phyloP scores from a whole-genome alignment of 495 filamentous ascomycete genomes.

The Hyphodiscus hymeniophilus region DNA sequence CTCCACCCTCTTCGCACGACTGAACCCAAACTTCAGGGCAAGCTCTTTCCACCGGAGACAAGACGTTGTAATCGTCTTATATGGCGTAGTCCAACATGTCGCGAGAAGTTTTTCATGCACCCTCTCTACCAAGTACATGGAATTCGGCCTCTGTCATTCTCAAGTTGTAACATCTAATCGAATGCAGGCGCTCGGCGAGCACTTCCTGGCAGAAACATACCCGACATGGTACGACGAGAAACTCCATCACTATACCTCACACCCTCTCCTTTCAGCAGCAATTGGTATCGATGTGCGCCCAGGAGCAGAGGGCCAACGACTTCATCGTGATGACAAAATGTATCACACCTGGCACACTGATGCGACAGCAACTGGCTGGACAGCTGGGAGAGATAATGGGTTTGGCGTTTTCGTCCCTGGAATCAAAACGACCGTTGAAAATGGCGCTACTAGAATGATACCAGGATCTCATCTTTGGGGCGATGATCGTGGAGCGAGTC shows the following conservation, averaged over 20 bases:
- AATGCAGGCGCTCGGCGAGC: constrained; percentile 9
- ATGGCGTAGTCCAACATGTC: constrained; percentile 12
- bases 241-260: constrained; percentile 13
- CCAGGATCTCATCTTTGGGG: constrained; percentile 26
- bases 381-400: constrained; percentile 10
- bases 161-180: no score
- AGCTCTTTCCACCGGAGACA: no score
- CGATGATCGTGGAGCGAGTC: constrained; percentile 12
- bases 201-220: constrained; percentile 12
- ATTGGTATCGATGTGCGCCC: constrained; percentile 24
- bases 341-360: constrained; percentile 24
- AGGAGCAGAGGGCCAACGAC: constrained; percentile 17
- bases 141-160: no score
- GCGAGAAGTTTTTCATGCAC: constrained; percentile 21
- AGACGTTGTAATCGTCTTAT: constrained; percentile 14
- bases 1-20: constrained; percentile 1
- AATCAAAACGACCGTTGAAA: constrained; percentile 25
- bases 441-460: constrained; percentile 28
- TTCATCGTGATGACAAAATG: constrained; percentile 28
- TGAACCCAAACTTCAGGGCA: no score
- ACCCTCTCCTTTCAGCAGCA: constrained; percentile 23
- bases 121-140: constrained; percentile 1
- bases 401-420: constrained; percentile 30
- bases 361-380: constrained; percentile 16
- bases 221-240: constrained; percentile 25